phyloP scores from a whole-genome alignment of 441 rosid genomes.

The Populus hybrid region DNA sequence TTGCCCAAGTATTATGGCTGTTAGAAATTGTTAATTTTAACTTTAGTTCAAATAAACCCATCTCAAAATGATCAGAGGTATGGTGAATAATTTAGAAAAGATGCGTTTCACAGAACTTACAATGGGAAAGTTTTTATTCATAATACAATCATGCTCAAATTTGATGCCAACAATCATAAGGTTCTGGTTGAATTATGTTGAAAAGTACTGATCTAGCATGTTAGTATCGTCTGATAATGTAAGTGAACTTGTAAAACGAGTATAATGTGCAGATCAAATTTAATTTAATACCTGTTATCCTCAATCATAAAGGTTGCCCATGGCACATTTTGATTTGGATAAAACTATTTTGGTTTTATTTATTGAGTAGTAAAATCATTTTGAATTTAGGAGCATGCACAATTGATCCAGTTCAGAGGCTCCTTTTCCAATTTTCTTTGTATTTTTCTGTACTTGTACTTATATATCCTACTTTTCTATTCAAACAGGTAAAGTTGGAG shows the following conservation, averaged over 20 bases:
- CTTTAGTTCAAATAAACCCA: neutral
- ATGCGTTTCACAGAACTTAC: neutral
- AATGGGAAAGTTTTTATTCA: neutral
- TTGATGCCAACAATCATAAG: neutral
- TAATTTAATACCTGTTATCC: neutral
- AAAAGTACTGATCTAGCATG: neutral
- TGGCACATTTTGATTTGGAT: neutral
- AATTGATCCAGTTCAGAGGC: too few species aligned
- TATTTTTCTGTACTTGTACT: neutral
- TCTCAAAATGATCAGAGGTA: neutral
- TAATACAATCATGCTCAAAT: neutral
- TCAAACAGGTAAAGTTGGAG: slow-evolving; percentile 86
- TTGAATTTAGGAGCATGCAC: too few species aligned
- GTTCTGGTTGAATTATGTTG: neutral
- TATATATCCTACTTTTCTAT: too few species aligned
- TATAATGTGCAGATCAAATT: neutral
- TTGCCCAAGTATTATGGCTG: neutral
- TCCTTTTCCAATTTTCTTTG: too few species aligned
- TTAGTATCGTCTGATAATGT: neutral
- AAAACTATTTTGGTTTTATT: neutral
- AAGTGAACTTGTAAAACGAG: neutral
- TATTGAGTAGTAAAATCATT: neutral
- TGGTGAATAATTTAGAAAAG: neutral
- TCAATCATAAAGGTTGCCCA: neutral
- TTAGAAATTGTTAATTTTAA: too few species aligned